Base-by-base conservation (phyloP, 2,329 filamentous ascomycete species). In the Neofusicoccum laricinum region DNA sequence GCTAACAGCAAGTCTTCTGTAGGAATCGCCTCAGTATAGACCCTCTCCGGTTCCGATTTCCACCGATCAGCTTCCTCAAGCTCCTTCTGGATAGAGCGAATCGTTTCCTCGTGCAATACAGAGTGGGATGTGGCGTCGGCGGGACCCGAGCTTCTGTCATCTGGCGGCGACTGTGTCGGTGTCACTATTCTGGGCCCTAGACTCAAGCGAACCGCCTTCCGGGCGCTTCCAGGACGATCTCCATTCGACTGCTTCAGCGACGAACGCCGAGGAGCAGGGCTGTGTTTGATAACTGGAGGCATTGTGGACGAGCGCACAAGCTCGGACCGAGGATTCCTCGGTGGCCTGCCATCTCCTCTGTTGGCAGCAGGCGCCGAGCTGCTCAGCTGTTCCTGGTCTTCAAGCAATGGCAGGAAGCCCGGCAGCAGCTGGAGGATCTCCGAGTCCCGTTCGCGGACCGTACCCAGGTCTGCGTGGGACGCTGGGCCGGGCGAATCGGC, bases 391-490 rank as follows among this genome's bases (percentile, higher is more conserved):
- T 55, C 50, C 43, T 64, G 62, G 14, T 64, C 53, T n/a, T 64
- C 63, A 15, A 64, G 63, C 53, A 64, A 38, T 4, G 63, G 63
- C 53, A 64, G 32, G 46, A 64, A 64, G 46, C 63, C 63, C 12
- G 63, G 63, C 14, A 64, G 63, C 36, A 64, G 17, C 36, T 61
- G 53, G 21, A 61, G 49, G n/a, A 64, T 59, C 25, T 64, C 63
- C 45, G 63, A 64, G 45, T 64, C 63, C 25, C 49, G 38, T 59
- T 64, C 63, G 25, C 63, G 53, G 17, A 58, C 62, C 15, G 17
- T 55, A 17, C 61, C 41, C 49, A 63, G 17, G 17, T 8, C 30
- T 19, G 40, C 10, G 11, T 59, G 55, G 36, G 30, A 19, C 4
- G 45, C 36, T 11, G 41, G 41, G 41, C 34, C 34, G 43, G 43